Evolutionary conservation across 495 filamentous ascomycete species (phyloP).

Genomic region (Penicillium parvum): DNA sequence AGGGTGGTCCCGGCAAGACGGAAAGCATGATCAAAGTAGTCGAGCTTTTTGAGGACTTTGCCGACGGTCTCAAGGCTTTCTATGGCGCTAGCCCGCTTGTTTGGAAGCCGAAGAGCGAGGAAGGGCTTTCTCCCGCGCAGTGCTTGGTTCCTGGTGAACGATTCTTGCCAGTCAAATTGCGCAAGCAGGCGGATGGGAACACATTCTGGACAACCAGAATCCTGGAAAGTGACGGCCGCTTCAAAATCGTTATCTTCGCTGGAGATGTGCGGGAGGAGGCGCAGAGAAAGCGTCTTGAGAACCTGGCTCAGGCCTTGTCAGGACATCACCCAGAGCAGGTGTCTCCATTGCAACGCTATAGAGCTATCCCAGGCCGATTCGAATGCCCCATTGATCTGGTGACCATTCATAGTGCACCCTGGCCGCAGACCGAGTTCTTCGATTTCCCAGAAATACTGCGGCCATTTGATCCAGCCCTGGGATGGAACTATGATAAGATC

Average conservation of each 20-base stretch:
- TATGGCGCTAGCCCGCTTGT: slow-evolving; percentile 33
- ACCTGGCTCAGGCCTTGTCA: slow-evolving; percentile 41
- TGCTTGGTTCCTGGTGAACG: slow-evolving; percentile 46
- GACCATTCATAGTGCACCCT: slow-evolving; percentile 52
- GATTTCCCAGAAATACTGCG: slow-evolving; percentile 56
- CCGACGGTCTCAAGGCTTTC: slow-evolving; percentile 34
- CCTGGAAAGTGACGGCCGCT: slow-evolving; percentile 51
- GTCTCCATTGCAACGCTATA: slow-evolving; percentile 33
- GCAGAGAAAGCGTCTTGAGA: slow-evolving; percentile 43
- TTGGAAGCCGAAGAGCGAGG: slow-evolving; percentile 16
- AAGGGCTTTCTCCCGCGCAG: slow-evolving; percentile 17
- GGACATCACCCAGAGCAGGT: background rate
- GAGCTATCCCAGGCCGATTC: slow-evolving; percentile 25
- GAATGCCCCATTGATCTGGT: slow-evolving; percentile 51
- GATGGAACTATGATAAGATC: slow-evolving; percentile 61
- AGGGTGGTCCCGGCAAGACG: slow-evolving; percentile 7
- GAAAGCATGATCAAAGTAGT: slow-evolving; percentile 27
- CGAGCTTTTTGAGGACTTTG: slow-evolving; percentile 26
- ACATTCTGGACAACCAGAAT: slow-evolving; percentile 44
- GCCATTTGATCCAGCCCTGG: slow-evolving; percentile 46
- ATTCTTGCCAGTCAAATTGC: slow-evolving; percentile 49
- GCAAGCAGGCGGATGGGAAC: slow-evolving; percentile 50
- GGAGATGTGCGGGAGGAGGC: slow-evolving; percentile 46
- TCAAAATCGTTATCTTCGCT: slow-evolving; percentile 58
- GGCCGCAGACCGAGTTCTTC: slow-evolving; percentile 47